Conservation (phyloP, 805 yeast species). For the Yarrowia osloensis region DNA sequence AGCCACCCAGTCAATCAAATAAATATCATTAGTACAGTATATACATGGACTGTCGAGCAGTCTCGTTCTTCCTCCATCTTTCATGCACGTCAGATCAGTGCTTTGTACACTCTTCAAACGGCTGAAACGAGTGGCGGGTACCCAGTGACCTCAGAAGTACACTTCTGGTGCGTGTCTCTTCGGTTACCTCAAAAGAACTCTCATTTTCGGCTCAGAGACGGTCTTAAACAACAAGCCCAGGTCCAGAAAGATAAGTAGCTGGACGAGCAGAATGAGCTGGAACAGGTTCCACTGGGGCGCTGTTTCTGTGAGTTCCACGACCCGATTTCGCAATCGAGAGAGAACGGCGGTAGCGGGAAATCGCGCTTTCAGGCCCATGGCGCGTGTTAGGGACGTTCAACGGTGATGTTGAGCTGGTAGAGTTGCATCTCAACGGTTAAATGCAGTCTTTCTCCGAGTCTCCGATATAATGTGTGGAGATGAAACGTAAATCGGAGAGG, state of each 20-base stretch:
- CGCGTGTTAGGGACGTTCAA: background rate
- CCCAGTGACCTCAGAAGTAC: too few species aligned
- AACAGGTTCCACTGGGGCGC: slow-evolving; percentile 6
- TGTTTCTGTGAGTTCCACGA: background rate
- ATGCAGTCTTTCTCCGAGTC: slow-evolving; percentile 1
- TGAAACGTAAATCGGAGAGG: background rate
- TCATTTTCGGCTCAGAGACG: background rate
- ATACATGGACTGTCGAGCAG: background rate
- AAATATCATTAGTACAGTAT: background rate
- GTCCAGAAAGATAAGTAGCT: slow-evolving; percentile 2
- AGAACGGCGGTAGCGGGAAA: background rate
- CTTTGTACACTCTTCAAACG: too few species aligned
- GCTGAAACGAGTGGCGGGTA: too few species aligned
- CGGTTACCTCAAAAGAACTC: background rate
- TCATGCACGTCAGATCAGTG: too few species aligned
- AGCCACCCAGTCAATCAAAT: background rate
- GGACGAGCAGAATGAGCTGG: background rate
- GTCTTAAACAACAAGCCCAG: background rate
- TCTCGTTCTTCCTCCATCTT: too few species aligned
- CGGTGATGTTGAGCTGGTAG: background rate
- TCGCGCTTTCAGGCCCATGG: background rate
- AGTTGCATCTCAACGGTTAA: slow-evolving; percentile 7
- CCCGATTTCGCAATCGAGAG: background rate
- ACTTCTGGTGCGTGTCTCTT: too few species aligned
- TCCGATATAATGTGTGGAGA: background rate